These are phyloP conservation scores for Schizosaccharomyces japonicus DNA, from an alignment of 805 yeast genomes.

Conservation along the genomic window DNA sequence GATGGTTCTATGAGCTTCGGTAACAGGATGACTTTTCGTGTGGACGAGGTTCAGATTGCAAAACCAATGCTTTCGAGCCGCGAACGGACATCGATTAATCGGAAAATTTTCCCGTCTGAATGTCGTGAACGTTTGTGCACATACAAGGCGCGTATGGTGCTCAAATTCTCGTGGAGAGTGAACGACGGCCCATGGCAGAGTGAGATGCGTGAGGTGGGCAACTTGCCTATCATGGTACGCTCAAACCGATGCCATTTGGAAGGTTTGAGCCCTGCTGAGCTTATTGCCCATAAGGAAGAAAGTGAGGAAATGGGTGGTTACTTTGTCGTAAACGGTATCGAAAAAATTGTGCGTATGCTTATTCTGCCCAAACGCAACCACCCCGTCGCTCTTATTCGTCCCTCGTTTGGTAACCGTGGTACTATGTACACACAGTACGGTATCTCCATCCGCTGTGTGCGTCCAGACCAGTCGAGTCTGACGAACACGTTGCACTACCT, in stretches of 20 bases:
- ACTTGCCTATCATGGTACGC: conserved; percentile 71
- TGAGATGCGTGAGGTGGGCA: conserved; percentile 78
- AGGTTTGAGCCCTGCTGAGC: conserved; percentile 55
- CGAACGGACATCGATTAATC: conserved; percentile 53
- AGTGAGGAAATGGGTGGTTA: conserved; percentile 92
- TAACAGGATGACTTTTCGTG: conserved; percentile 25
- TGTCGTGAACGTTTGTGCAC: conserved; percentile 63
- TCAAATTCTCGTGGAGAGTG: conserved; percentile 65
- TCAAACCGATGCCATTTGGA: conserved; percentile 81
- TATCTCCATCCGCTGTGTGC: conserved; percentile 77
- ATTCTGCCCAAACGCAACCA: conserved; percentile 94
- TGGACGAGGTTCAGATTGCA: conserved; percentile 71
- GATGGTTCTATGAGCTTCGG: neutral
- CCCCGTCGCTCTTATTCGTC: conserved; percentile 92
- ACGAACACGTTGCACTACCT: conserved; percentile 91
- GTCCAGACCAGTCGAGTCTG: conserved; percentile 94
- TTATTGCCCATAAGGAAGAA: conserved; percentile 65
- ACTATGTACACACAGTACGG: conserved; percentile 71
- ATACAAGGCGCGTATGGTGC: conserved; percentile 52
- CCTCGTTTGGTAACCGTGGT: conserved; percentile 85
- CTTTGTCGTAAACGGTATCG: conserved; percentile 88
- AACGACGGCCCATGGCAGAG: conserved; percentile 62
- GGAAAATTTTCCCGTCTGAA: conserved; percentile 61
- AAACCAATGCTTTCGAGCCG: conserved; percentile 56
- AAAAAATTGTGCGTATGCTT: conserved; percentile 85